Conservation (phyloP, 257 asterid genomes). For the Solanum bukasovii region DNA sequence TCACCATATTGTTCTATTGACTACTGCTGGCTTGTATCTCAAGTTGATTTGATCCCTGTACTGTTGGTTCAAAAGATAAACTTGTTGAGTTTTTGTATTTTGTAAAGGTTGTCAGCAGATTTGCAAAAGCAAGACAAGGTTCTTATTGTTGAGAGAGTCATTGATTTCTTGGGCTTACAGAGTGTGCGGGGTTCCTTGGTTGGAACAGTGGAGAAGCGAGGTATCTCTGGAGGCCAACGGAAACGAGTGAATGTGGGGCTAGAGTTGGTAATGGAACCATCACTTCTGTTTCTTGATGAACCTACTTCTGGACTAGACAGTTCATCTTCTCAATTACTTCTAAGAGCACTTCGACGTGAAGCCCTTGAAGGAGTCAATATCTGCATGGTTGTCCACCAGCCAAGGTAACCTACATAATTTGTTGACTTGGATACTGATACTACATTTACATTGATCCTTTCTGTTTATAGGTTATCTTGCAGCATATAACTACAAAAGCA, state of each 20-base stretch:
- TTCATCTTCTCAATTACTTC: conserved; percentile 89
- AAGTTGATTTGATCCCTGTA: neutral
- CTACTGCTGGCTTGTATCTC: neutral
- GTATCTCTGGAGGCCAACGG: conserved; percentile 95
- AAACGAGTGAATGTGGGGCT: conserved; percentile 92
- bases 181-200: conserved; percentile 70
- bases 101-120: conserved; percentile 64
- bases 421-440: neutral
- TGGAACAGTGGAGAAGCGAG: conserved; percentile 89
- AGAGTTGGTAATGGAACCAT: conserved; percentile 96
- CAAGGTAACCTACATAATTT: conserved; percentile 41
- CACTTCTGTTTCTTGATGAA: conserved; percentile 80
- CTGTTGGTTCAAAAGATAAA: conserved; percentile 4
- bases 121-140: conserved; percentile 73
- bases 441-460: neutral
- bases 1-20: neutral
- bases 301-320: conserved; percentile 97
- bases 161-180: conserved; percentile 75
- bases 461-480: neutral
- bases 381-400: conserved; percentile 97
- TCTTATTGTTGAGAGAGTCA: conserved; percentile 79
- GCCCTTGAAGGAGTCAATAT: conserved; percentile 89
- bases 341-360: conserved; percentile 86
- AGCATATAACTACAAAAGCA: neutral
- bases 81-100: conserved; percentile 13